Evolutionary conservation across 306 rosid genomes (phyloP).

Genomic region (Canavalia gladiata): DNA sequence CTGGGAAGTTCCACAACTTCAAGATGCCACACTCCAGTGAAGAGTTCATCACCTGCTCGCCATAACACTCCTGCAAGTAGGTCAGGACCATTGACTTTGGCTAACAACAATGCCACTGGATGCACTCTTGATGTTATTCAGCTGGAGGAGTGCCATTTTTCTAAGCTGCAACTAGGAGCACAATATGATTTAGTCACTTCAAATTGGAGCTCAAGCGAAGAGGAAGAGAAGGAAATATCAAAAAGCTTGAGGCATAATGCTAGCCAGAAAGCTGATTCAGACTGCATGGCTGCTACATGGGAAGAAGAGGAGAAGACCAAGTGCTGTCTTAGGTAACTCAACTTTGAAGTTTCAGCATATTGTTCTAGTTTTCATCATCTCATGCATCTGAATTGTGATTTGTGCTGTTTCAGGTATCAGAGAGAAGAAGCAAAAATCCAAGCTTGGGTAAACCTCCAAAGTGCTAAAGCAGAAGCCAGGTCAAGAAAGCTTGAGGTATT

Average conservation of each 20-base stretch:
- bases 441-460: constrained; percentile 98
- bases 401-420: constrained; percentile 71
- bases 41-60: constrained; percentile 84
- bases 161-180: constrained; percentile 76
- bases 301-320: constrained; percentile 88
- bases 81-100: constrained; percentile 84
- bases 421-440: constrained; percentile 97
- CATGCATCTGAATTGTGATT: not conserved
- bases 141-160: constrained; percentile 86
- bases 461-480: constrained; percentile 98
- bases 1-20: constrained; percentile 96
- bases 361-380: not conserved
- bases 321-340: constrained; percentile 80
- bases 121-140: constrained; percentile 64
- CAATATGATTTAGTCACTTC: constrained; percentile 76
- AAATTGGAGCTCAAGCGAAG: constrained; percentile 95
- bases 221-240: constrained; percentile 92
- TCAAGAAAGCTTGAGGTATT: constrained; percentile 97
- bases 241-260: constrained; percentile 90
- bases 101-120: constrained; percentile 44
- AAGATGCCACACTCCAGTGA: constrained; percentile 89
- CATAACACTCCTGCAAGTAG: constrained; percentile 88
- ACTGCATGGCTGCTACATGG: constrained; percentile 79
- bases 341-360: constrained; percentile 11
- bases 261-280: constrained; percentile 67